These are phyloP conservation scores for Firmiana major DNA, from an alignment of 345 rosid species.

Conservation along the genomic window DNA sequence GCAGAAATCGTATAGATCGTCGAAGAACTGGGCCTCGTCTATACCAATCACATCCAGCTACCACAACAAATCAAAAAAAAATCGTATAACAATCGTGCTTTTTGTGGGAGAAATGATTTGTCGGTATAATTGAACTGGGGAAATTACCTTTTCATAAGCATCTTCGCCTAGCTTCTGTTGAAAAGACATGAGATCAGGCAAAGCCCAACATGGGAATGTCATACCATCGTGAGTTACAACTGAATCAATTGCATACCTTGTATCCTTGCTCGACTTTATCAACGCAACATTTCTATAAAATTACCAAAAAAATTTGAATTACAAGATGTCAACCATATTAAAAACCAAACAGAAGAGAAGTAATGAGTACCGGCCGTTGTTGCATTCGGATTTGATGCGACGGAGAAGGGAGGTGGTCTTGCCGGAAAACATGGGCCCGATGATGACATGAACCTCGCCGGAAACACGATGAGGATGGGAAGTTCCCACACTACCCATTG, in stretches of 20 bases:
- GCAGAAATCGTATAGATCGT: slow-evolving; percentile 92
- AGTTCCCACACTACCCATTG: slow-evolving; percentile 11
- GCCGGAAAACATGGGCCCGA: slow-evolving; percentile 93
- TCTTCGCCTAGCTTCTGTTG: slow-evolving; percentile 43
- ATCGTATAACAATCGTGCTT: no score
- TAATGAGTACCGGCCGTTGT: slow-evolving; percentile 50
- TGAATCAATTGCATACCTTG: slow-evolving; percentile 67
- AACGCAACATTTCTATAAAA: slow-evolving; percentile 57
- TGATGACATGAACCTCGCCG: slow-evolving; percentile 81
- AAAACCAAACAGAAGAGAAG: background rate
- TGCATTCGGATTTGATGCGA: slow-evolving; percentile 61
- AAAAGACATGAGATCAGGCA: slow-evolving; percentile 70
- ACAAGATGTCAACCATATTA: background rate
- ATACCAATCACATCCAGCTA: slow-evolving; percentile 93
- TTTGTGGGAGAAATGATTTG: background rate
- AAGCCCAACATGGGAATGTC: slow-evolving; percentile 77
- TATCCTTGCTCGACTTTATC: slow-evolving; percentile 76
- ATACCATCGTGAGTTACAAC: slow-evolving; percentile 81
- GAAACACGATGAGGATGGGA: slow-evolving; percentile 4
- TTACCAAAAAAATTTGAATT: background rate
- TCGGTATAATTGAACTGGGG: background rate
- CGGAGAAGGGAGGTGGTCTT: slow-evolving; percentile 93
- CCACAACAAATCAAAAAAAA: background rate
- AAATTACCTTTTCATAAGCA: slow-evolving; percentile 58
- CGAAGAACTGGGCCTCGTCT: slow-evolving; percentile 93